A percentile compares a stretch with the other conserved stretches of the same genome.
These are phyloP conservation scores for Nemania abortiva DNA, from an alignment of 2,329 filamentous ascomycete genomes.

Conservation along the genomic window DNA sequence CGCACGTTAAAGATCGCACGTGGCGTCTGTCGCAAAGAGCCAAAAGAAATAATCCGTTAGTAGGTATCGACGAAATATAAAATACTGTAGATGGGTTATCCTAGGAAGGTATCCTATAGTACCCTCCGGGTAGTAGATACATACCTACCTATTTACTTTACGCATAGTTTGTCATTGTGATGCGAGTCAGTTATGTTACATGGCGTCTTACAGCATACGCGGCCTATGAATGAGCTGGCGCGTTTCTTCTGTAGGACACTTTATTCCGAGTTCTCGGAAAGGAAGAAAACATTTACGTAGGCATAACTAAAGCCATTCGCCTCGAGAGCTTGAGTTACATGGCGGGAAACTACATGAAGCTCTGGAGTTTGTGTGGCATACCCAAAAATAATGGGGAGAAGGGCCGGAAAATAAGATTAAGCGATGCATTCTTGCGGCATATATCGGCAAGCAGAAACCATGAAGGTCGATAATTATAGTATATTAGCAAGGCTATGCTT, in stretches of 20 bases:
- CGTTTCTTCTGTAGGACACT: neutral
- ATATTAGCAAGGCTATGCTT: neutral
- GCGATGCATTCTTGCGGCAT: neutral
- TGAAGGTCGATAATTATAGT: neutral
- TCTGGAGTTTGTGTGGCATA: neutral
- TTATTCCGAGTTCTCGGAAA: neutral
- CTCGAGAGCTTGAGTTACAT: neutral
- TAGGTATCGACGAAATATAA: neutral
- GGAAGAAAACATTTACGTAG: neutral
- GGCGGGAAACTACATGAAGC: neutral
- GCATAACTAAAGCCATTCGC: neutral
- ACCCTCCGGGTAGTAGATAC: slow-evolving; percentile 4
- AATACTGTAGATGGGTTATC: slow-evolving; percentile 10
- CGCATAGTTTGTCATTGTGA: neutral
- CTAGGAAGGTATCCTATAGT: slow-evolving; percentile 7
- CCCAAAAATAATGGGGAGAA: neutral
- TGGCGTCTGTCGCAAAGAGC: neutral
- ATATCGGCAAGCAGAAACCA: neutral
- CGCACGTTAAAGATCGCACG: neutral
- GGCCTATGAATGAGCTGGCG: neutral
- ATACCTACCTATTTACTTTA: neutral
- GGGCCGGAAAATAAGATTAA: neutral
- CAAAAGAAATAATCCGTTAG: neutral
- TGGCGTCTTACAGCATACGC: slow-evolving; percentile 6
- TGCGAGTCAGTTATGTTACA: neutral